These are phyloP conservation scores for Cladophialophora immunda DNA, from an alignment of 2,329 filamentous ascomycete species.

Conservation along the genomic window DNA sequence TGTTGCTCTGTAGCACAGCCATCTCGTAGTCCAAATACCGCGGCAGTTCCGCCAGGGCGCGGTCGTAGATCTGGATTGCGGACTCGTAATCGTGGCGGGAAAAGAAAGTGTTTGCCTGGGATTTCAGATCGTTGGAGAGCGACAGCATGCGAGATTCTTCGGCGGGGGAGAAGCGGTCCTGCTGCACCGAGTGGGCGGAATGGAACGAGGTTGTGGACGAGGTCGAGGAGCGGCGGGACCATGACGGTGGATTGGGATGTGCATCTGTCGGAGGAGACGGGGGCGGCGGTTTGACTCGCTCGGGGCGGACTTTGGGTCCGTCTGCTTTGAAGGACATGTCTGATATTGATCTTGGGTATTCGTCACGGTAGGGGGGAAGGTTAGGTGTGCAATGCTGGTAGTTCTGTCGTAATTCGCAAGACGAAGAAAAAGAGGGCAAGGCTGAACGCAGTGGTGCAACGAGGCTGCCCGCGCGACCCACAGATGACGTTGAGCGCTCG, in stretches of 20 bases:
- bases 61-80: slow-evolving; percentile 83
- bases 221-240: slow-evolving; percentile 37
- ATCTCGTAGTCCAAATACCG: slow-evolving; percentile 87
- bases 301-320: slow-evolving; percentile 39
- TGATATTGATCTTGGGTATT: neutral
- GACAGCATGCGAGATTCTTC: slow-evolving; percentile 69
- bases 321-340: slow-evolving; percentile 39
- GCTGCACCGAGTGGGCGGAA: slow-evolving; percentile 37
- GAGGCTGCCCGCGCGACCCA: neutral
- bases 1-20: slow-evolving; percentile 86
- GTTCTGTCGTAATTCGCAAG: neutral
- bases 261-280: slow-evolving; percentile 20
- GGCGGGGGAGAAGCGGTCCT: slow-evolving; percentile 52
- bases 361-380: too few relatives aligned
- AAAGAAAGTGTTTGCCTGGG: slow-evolving; percentile 82
- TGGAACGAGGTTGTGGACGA: slow-evolving; percentile 39
- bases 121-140: slow-evolving; percentile 77
- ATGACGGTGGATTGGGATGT: slow-evolving; percentile 28
- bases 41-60: slow-evolving; percentile 79
- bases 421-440: neutral
- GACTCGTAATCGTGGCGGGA: slow-evolving; percentile 73
- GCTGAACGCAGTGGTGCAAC: neutral
- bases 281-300: slow-evolving; percentile 36
- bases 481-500: neutral
- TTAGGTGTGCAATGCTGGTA: neutral